Evolutionary conservation across 805 yeast genomes (phyloP).

Genomic region (Grigorovia transvaalensis): DNA sequence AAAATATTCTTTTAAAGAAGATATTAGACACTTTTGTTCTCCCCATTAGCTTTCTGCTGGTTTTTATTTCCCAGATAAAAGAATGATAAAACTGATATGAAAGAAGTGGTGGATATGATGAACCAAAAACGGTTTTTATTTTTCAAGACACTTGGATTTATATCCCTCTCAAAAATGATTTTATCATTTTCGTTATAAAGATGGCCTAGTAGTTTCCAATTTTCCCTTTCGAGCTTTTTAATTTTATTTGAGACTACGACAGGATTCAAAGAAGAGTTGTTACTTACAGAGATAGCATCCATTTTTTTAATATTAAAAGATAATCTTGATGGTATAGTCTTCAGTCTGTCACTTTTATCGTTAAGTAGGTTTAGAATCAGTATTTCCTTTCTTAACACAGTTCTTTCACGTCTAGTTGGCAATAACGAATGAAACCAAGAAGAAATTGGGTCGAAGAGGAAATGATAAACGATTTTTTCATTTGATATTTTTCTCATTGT

Average conservation of each 20-base stretch:
- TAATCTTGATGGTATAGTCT: constrained; percentile 4
- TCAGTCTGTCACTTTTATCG: constrained; percentile 3
- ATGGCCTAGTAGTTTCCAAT: constrained; percentile 23
- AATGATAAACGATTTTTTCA: neutral
- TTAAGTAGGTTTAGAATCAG: constrained; percentile 10
- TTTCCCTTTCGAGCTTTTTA: constrained; percentile 12
- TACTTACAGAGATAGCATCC: constrained; percentile 21
- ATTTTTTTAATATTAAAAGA: constrained; percentile 14
- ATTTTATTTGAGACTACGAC: constrained; percentile 15
- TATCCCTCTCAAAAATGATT: constrained; percentile 14
- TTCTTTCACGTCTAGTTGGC: neutral
- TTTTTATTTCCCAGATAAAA: too few relatives aligned
- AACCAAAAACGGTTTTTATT: neutral
- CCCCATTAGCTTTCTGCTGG: too few relatives aligned
- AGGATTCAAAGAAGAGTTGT: constrained; percentile 15
- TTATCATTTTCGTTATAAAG: constrained; percentile 12
- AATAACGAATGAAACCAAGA: neutral
- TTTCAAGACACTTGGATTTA: neutral
- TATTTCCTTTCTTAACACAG: neutral
- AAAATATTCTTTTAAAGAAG: too few relatives aligned
- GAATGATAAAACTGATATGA: neutral
- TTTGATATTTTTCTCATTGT: neutral
- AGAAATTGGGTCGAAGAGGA: neutral
- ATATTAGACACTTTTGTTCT: too few relatives aligned
- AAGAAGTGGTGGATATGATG: neutral